These are phyloP conservation scores for Fraxinus greggii DNA, from an alignment of 305 asterid species.

Conservation along the genomic window DNA sequence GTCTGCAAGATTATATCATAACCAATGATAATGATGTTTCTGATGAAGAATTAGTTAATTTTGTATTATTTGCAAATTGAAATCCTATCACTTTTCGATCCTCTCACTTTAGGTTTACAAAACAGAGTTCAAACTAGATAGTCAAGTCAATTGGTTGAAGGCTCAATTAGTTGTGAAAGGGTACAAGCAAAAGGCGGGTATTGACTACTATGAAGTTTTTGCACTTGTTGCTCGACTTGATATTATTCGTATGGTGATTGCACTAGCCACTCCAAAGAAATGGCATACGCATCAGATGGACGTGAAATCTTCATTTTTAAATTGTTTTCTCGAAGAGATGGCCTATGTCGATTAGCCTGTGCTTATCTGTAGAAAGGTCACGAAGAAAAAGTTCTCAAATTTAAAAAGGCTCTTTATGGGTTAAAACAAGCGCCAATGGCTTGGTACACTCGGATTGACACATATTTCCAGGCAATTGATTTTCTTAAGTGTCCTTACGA, in stretches of 20 bases:
- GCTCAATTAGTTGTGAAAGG: too few relatives aligned
- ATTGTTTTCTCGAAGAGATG: too few relatives aligned
- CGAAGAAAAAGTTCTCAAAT: not conserved
- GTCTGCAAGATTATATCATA: not conserved
- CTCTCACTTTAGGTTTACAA: not conserved
- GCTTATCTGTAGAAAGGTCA: not conserved
- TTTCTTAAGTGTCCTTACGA: not conserved
- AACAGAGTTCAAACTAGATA: not conserved
- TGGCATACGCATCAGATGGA: too few relatives aligned
- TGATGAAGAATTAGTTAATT: not conserved
- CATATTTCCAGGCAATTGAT: not conserved
- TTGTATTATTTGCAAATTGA: not conserved
- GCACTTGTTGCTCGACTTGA: not conserved
- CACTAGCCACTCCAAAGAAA: too few relatives aligned
- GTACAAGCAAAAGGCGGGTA: too few relatives aligned
- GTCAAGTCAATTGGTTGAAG: not conserved
- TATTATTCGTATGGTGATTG: too few relatives aligned
- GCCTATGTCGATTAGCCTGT: not conserved
- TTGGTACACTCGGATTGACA: not conserved
- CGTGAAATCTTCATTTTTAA: too few relatives aligned
- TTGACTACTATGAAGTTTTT: not conserved
- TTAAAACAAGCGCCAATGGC: not conserved
- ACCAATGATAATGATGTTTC: not conserved
- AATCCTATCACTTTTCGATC: too few relatives aligned
- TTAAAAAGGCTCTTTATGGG: not conserved